Conservation (phyloP, 441 rosid species). For the Brassica hybrid region DNA sequence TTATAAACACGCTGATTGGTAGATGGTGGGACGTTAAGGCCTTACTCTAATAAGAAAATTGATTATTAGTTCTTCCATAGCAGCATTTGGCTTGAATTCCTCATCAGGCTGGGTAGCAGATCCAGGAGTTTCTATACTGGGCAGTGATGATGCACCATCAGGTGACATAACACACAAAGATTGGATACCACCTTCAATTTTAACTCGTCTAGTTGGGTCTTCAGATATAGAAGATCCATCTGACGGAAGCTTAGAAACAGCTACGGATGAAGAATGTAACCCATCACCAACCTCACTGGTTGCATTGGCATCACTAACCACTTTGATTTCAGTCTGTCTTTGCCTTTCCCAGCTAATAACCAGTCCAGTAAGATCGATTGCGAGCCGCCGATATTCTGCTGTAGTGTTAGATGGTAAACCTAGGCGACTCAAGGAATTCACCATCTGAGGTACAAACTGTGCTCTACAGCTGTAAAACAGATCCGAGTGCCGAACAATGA, state of each 20-base stretch:
- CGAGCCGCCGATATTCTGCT: constrained; percentile 93
- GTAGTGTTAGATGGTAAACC: constrained; percentile 96
- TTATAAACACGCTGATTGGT: not conserved
- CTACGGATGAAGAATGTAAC: constrained; percentile 54
- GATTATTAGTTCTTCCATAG: constrained; percentile 99
- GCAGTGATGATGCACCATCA: constrained; percentile 85
- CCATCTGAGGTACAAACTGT: constrained; percentile 99
- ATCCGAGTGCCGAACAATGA: constrained; percentile 94
- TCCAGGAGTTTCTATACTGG: constrained; percentile 94
- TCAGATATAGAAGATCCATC: constrained; percentile 82
- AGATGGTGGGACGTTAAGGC: not conserved
- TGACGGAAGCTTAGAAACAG: constrained; percentile 66
- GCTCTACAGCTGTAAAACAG: constrained; percentile 97
- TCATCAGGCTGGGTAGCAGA: constrained; percentile 95
- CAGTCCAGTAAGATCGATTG: constrained; percentile 98
- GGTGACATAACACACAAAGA: constrained; percentile 92
- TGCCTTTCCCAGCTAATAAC: constrained; percentile 99
- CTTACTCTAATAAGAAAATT: constrained; percentile 96
- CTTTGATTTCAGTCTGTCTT: constrained; percentile 89
- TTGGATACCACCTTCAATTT: constrained; percentile 95
- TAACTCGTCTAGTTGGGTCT: constrained; percentile 83
- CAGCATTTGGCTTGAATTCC: constrained; percentile 99
- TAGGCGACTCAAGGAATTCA: constrained; percentile 97
- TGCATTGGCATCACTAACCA: constrained; percentile 58
- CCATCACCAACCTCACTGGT: constrained; percentile 63